Percentiles rank a stretch among this genome's conserved stretches.
phyloP scores from a whole-genome alignment of 2,329 filamentous ascomycete genomes.

The Thermoascus crustaceus region DNA sequence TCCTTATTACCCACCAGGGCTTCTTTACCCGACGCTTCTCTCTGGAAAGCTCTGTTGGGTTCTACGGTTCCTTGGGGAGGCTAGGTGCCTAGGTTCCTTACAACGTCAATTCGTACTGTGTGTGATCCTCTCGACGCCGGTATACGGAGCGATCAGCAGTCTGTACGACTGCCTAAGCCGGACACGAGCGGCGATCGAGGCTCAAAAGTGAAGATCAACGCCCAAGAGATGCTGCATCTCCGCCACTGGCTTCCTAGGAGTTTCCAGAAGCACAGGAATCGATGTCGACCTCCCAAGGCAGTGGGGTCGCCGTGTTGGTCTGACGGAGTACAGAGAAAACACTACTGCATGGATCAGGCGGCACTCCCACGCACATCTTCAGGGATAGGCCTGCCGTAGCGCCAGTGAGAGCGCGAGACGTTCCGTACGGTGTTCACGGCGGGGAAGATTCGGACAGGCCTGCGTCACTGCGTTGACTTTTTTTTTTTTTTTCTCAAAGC shows the following conservation, averaged over 20 bases:
- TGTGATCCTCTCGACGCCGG: too few relatives aligned
- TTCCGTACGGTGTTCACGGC: neutral
- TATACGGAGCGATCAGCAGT: too few relatives aligned
- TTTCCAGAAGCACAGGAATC: conserved; percentile 2
- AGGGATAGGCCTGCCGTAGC: neutral
- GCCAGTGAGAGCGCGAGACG: neutral
- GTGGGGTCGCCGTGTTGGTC: too few relatives aligned
- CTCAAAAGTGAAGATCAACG: neutral
- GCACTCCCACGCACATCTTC: neutral
- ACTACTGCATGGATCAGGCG: neutral
- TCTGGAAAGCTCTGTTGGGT: too few relatives aligned
- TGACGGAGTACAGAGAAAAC: neutral
- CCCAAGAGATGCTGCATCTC: neutral
- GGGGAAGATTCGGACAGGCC: neutral
- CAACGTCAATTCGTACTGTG: too few relatives aligned
- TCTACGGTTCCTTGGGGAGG: too few relatives aligned
- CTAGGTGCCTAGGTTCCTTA: too few relatives aligned
- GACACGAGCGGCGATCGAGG: neutral
- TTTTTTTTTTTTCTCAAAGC: neutral
- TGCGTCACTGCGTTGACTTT: neutral
- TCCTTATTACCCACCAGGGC: too few relatives aligned
- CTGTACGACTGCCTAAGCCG: neutral
- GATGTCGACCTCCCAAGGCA: neutral
- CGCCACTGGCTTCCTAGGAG: neutral
- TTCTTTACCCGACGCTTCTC: too few relatives aligned